Conservation (phyloP, 805 yeast genomes). For the Nakazawaea wyomingensis region DNA sequence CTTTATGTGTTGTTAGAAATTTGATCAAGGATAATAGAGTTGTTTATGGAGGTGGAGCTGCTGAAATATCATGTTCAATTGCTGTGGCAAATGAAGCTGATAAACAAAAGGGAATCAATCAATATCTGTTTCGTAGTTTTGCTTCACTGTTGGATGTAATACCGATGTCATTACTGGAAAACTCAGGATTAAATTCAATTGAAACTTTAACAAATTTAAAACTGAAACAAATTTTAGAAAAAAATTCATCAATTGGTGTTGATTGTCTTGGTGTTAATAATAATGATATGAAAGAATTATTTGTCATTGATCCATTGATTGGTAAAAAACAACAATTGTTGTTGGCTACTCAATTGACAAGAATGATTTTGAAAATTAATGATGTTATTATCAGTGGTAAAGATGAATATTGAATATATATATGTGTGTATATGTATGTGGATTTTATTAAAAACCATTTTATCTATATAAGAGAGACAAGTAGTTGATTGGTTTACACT, state of each 20-base stretch:
- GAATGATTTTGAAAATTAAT: constrained; percentile 96
- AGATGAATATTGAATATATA: constrained; percentile 9
- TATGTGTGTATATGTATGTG: not conserved
- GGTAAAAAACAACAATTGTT: constrained; percentile 95
- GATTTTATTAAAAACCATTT: not conserved
- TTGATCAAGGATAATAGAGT: constrained; percentile 86
- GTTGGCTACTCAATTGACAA: constrained; percentile 93
- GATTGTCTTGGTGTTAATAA: constrained; percentile 89
- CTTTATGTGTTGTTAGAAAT: constrained; percentile 95
- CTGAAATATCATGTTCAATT: constrained; percentile 89
- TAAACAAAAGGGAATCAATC: constrained; percentile 90
- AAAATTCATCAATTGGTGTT: constrained; percentile 73
- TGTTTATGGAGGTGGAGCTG: constrained; percentile 99
- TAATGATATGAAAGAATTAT: constrained; percentile 89
- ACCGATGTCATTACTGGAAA: constrained; percentile 94
- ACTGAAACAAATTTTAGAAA: constrained; percentile 75
- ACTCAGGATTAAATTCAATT: constrained; percentile 92
- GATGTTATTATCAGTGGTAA: constrained; percentile 71
- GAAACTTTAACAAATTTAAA: constrained; percentile 82
- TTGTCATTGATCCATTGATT: constrained; percentile 94
- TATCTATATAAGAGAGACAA: too few species aligned
- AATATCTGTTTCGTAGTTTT: constrained; percentile 96
- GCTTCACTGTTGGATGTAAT: constrained; percentile 85
- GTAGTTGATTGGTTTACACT: too few species aligned
- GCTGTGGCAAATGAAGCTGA: constrained; percentile 92